Conservation (phyloP, 768 basidiomycete genomes). For the Phylloporus scabripes region DNA sequence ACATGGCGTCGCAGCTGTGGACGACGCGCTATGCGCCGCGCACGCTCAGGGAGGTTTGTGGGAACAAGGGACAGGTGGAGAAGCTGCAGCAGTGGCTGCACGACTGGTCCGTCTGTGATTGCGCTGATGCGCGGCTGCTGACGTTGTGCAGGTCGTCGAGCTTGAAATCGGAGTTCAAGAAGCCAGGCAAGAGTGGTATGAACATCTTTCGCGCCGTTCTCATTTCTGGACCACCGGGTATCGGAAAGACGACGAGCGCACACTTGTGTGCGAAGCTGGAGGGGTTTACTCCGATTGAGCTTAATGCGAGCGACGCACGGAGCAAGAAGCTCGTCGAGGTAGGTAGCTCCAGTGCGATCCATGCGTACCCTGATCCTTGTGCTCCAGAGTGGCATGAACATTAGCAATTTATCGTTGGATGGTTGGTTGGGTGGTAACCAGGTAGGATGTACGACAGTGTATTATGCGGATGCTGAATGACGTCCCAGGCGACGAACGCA, state of each 20-base stretch:
- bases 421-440: slow-evolving; percentile 66
- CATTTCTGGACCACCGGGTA: slow-evolving; percentile 92
- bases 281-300: slow-evolving; percentile 88
- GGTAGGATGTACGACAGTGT: slow-evolving; percentile 37
- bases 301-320: slow-evolving; percentile 93
- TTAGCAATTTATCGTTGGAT: slow-evolving; percentile 84
- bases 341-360: not conserved
- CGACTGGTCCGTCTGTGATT: slow-evolving; percentile 58
- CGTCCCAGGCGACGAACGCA: slow-evolving; percentile 52
- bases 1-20: slow-evolving; percentile 75
- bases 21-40: slow-evolving; percentile 93
- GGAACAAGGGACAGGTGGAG: slow-evolving; percentile 90
- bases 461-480: not conserved
- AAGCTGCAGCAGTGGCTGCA: slow-evolving; percentile 83
- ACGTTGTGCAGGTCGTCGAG: slow-evolving; percentile 56
- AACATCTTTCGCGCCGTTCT: slow-evolving; percentile 82
- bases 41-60: slow-evolving; percentile 84
- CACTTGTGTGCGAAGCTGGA: slow-evolving; percentile 88
- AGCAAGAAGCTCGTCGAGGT: slow-evolving; percentile 98
- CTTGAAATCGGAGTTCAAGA: slow-evolving; percentile 77
- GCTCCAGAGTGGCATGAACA: slow-evolving; percentile 76
- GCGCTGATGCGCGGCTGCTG: not conserved
- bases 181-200: slow-evolving; percentile 88
- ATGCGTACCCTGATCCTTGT: not conserved
- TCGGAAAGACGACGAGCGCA: slow-evolving; percentile 96